A percentile compares a stretch with the other conserved stretches of the same genome.
These are phyloP conservation scores for Leptodontidium sp. DNA, from an alignment of 2,329 filamentous ascomycete genomes.

Conservation along the genomic window DNA sequence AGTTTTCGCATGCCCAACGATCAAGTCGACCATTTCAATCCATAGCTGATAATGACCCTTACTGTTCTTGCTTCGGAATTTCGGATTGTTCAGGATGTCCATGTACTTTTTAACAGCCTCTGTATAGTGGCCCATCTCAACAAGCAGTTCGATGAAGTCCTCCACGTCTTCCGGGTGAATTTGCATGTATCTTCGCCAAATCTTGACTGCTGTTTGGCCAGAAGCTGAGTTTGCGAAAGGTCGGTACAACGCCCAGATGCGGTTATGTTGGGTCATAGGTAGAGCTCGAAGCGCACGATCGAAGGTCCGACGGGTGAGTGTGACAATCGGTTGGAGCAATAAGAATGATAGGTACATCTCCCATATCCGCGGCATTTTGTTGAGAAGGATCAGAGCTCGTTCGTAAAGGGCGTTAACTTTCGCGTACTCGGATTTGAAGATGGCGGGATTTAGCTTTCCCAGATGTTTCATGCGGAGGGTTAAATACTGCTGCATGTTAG, in stretches of 20 bases:
- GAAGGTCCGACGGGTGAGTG: constrained; percentile 85
- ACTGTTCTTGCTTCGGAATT: constrained; percentile 90
- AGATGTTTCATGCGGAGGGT: constrained; percentile 84
- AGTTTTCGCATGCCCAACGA: constrained; percentile 89
- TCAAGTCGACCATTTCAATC: constrained; percentile 95
- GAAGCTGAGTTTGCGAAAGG: constrained; percentile 91
- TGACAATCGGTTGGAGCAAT: constrained; percentile 90
- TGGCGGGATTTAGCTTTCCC: constrained; percentile 81
- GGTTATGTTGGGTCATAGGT: constrained; percentile 92
- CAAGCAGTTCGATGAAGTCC: constrained; percentile 90
- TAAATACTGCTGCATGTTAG: constrained; percentile 70
- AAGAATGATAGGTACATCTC: constrained; percentile 96
- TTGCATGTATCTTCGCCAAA: constrained; percentile 97
- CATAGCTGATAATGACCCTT: constrained; percentile 97
- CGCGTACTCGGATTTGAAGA: constrained; percentile 80
- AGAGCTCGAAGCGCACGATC: constrained; percentile 91
- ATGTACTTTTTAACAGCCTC: constrained; percentile 94
- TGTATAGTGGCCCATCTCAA: constrained; percentile 83
- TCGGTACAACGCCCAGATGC: constrained; percentile 92
- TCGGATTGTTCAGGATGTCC: constrained; percentile 86
- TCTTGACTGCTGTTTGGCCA: constrained; percentile 88
- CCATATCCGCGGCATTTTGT: constrained; percentile 99
- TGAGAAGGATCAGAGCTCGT: constrained; percentile 87
- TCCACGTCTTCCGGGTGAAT: constrained; percentile 95
- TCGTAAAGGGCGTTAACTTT: constrained; percentile 98